Conservation (phyloP, 1,284 basidiomycete genomes). For the Trametes pubescens region DNA sequence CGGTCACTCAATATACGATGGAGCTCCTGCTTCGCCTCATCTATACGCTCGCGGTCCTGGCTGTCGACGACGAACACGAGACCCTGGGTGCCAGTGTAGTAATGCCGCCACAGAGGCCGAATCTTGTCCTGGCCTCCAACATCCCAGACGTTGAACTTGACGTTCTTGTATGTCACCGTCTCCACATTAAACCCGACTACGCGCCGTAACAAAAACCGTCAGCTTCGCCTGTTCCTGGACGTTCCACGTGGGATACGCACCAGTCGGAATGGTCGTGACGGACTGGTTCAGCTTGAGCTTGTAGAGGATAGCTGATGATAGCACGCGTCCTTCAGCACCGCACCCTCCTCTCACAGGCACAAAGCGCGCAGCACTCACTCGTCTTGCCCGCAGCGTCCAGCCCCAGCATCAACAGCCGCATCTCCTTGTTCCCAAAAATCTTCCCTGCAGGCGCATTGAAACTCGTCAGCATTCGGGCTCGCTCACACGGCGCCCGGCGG, state of each 20-base stretch:
- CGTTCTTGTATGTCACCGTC: conserved; percentile 99
- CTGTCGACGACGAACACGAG: conserved; percentile 96
- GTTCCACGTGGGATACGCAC: conserved; percentile 53
- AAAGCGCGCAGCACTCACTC: conserved; percentile 61
- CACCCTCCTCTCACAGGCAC: not conserved
- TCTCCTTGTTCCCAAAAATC: conserved; percentile 99
- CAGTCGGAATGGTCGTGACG: conserved; percentile 98
- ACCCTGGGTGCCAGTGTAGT: conserved; percentile 98
- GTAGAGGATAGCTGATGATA: conserved; percentile 89
- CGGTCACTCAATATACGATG: conserved; percentile 97
- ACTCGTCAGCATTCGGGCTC: conserved; percentile 19
- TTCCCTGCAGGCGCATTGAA: conserved; percentile 60
- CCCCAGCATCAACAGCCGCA: conserved; percentile 93
- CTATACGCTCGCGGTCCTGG: conserved; percentile 93
- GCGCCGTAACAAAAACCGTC: conserved; percentile 23
- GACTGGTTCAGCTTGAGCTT: conserved; percentile 99
- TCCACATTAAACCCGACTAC: conserved; percentile 99
- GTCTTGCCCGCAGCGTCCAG: conserved; percentile 98
- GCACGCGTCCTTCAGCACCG: conserved; percentile 25
- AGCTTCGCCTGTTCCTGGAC: not conserved
- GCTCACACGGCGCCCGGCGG: conserved; percentile 9
- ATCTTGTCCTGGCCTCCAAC: conserved; percentile 99
- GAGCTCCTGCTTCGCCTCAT: conserved; percentile 96
- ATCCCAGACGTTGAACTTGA: conserved; percentile 99
- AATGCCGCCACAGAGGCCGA: conserved; percentile 97